Conservation (phyloP, 2,329 filamentous ascomycete genomes). For the Tolypocladium ovalisporum region DNA sequence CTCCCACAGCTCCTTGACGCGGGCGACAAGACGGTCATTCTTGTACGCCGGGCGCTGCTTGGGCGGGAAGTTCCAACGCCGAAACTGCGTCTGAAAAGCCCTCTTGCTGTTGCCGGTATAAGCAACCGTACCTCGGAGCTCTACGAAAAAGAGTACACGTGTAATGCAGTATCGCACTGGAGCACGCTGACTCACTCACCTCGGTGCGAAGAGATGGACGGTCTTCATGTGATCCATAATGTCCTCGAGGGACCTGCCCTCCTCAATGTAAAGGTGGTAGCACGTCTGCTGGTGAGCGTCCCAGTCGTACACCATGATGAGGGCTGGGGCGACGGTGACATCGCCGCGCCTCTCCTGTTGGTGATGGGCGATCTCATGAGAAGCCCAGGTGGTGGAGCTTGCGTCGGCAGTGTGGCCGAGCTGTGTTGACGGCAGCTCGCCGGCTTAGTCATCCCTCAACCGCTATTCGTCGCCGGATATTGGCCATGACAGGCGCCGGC, state of each 20-base stretch:
- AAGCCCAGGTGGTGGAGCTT: neutral
- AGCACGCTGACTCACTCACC: constrained; percentile 40
- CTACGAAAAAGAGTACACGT: neutral
- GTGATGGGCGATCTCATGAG: neutral
- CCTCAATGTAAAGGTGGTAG: constrained; percentile 61
- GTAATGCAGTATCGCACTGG: neutral
- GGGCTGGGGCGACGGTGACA: constrained; percentile 6
- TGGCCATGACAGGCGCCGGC: too few species aligned
- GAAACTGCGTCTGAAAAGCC: constrained; percentile 66
- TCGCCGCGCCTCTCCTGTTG: neutral
- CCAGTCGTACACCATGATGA: constrained; percentile 36
- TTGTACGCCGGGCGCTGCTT: constrained; percentile 65
- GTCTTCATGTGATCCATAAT: constrained; percentile 62
- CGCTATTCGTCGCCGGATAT: too few species aligned
- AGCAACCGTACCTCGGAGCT: constrained; percentile 1
- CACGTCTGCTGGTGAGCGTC: constrained; percentile 30
- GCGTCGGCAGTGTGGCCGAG: neutral
- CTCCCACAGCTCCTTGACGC: constrained; percentile 70
- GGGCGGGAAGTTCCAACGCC: constrained; percentile 66
- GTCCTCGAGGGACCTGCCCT: constrained; percentile 61
- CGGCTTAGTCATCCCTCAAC: neutral
- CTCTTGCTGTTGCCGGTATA: constrained; percentile 47
- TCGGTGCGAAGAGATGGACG: constrained; percentile 57
- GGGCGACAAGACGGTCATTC: constrained; percentile 53
- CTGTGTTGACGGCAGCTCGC: neutral